A percentile compares a stretch with the other conserved stretches of the same genome.
phyloP scores from a whole-genome alignment of 2,329 filamentous ascomycete species.

The Penicillium vulpinum region DNA sequence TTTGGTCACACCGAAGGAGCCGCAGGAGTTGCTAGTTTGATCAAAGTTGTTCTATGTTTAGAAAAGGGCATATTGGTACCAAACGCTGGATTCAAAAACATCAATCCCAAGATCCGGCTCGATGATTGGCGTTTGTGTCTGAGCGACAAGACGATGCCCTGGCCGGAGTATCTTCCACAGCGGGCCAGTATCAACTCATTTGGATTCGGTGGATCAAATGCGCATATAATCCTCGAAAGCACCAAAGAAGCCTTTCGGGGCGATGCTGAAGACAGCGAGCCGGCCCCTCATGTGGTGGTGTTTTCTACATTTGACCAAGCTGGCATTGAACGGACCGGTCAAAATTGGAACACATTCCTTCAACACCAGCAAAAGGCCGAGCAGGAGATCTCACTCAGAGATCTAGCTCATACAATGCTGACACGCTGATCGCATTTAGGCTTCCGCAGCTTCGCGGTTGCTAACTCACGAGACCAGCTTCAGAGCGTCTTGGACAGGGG shows the following conservation, averaged over 20 bases:
- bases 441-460: conserved; percentile 23
- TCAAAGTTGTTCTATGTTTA: conserved; percentile 49
- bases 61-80: conserved; percentile 44
- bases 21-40: conserved; percentile 51
- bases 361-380: conserved; percentile 8
- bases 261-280: conserved; percentile 10
- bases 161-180: conserved; percentile 20
- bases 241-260: conserved; percentile 13
- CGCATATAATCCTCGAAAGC: conserved; percentile 25
- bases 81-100: conserved; percentile 46
- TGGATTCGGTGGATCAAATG: conserved; percentile 32
- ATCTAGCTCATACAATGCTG: conserved; percentile 18
- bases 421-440: conserved; percentile 19
- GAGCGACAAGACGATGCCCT: conserved; percentile 16
- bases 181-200: conserved; percentile 31
- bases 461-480: conserved; percentile 14
- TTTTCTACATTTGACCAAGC: conserved; percentile 20
- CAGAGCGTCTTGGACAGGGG: conserved; percentile 9
- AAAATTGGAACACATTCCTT: conserved; percentile 15
- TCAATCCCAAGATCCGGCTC: conserved; percentile 45
- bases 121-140: conserved; percentile 22
- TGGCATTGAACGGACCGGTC: conserved; percentile 18
- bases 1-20: conserved; percentile 54
- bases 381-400: conserved; percentile 6
- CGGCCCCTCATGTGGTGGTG: conserved; percentile 15